Evolutionary conservation across 805 yeast genomes (phyloP), one percentile per base, ranked within the genome.

Genomic region (Metschnikowia peoriensis): DNA sequence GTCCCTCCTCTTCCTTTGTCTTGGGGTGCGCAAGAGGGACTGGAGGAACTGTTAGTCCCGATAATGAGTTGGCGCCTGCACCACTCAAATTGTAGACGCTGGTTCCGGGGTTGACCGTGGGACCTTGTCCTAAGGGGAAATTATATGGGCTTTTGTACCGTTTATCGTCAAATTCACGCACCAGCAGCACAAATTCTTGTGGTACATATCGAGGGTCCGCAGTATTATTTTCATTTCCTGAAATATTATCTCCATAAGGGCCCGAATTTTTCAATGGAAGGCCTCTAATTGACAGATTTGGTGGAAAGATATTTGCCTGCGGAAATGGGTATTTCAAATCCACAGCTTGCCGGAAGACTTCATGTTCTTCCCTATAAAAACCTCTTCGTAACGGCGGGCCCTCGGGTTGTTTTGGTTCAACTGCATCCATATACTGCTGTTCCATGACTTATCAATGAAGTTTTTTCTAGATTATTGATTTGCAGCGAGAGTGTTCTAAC

Each of bases 301-400:
- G 56, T 0, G 57, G 56, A 28, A 51, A 57, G 40, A 55, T 48
- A 11, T 50, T 54, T 12, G 53, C 48, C 43, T 50, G 58, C 9
- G 62, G 59, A 16, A 57, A 50, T 12, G 56, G 62, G 34, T 47
- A 53, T 49, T 55, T 57, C 38, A 52, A 42, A 40, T 59, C 61
- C 41, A 53, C 29, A 29, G 44, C 14, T 7, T 39, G 57, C 35
- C 62, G 57, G n/a, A 42, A 38, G 16, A 50, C 41, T 2, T 58
- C 58, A 28, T 45, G 56, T n/a, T 59, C 62, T 22, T 59, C 59
- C 22, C 53, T 50, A 27, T 41, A 51, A 40, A 28, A 47, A 41
- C 47, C 51, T 22, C 62, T 50, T 17, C 59, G 55, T 54, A 50
- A 46, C 37, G 41, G 57, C 45, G 52, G 53, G 43, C 50, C 54